Conservation (phyloP, 2,329 filamentous ascomycete species). For the Ambrosiella cleistominuta region DNA sequence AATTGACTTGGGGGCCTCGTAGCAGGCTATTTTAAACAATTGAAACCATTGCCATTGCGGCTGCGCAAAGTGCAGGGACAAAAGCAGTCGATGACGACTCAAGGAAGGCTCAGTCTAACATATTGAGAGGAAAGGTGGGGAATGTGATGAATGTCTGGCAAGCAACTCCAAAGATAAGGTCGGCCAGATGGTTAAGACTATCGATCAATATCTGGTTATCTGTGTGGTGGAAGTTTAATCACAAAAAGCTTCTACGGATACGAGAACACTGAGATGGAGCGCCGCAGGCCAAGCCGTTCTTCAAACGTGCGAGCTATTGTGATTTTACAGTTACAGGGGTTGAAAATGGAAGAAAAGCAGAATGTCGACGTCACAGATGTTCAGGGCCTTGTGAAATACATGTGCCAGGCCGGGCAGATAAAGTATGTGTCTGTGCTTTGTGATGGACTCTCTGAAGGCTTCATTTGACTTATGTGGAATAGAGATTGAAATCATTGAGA, state of each 20-base stretch:
- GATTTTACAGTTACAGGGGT: neutral
- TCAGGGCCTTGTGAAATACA: neutral
- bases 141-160: neutral
- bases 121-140: neutral
- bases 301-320: neutral
- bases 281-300: neutral
- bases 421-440: no score
- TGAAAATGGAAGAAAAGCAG: neutral
- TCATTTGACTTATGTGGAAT: no score
- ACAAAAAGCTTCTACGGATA: no score
- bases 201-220: no score
- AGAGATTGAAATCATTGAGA: no score
- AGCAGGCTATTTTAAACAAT: constrained; percentile 6
- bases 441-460: no score
- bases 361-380: neutral
- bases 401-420: no score
- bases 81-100: neutral
- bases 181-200: no score
- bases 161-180: neutral
- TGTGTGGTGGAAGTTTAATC: no score
- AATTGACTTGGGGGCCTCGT: constrained; percentile 6
- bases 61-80: neutral
- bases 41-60: constrained; percentile 1
- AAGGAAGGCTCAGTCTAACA: neutral
- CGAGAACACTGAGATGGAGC: neutral